phyloP scores from a whole-genome alignment of 805 yeast genomes.

The Kuraishia floccosa region DNA sequence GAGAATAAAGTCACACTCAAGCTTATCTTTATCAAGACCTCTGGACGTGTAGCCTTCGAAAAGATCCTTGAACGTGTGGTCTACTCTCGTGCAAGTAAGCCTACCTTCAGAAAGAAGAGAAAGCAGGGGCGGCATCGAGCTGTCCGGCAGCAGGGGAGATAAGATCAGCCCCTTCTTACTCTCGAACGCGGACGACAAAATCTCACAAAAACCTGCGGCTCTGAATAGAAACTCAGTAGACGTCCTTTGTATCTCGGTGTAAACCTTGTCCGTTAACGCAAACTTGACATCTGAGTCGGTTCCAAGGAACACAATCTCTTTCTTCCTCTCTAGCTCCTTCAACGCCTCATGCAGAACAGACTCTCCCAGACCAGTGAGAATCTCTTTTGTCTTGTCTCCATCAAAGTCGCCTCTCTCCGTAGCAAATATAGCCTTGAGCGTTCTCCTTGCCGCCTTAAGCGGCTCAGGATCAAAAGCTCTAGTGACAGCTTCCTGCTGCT shows the following conservation, averaged over 20 bases:
- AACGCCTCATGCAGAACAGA: conserved; percentile 38
- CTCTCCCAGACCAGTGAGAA: conserved; percentile 35
- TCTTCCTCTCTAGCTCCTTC: conserved; percentile 37
- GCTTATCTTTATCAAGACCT: conserved; percentile 52
- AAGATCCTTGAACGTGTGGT: conserved; percentile 34
- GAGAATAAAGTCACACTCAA: conserved; percentile 51
- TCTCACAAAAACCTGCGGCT: conserved; percentile 34
- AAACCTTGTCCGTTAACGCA: conserved; percentile 41
- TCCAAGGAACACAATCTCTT: conserved; percentile 40
- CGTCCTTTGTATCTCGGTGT: conserved; percentile 24
- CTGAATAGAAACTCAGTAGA: conserved; percentile 27
- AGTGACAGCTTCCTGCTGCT: no score
- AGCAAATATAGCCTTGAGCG: conserved; percentile 45
- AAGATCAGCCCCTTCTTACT: conserved; percentile 42
- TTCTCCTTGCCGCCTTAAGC: conserved; percentile 27
- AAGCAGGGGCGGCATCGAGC: conserved; percentile 51
- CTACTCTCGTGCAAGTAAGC: conserved; percentile 38
- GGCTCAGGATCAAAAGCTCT: no score
- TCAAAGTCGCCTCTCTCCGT: conserved; percentile 38
- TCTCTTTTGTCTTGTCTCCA: conserved; percentile 28
- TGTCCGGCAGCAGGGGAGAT: conserved; percentile 46
- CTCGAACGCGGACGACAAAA: conserved; percentile 26
- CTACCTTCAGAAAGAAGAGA: conserved; percentile 34
- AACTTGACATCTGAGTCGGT: conserved; percentile 42
- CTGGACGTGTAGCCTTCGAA: conserved; percentile 67